Conservation (phyloP, 2,329 filamentous ascomycete genomes). For the Xylariaceae sp. region DNA sequence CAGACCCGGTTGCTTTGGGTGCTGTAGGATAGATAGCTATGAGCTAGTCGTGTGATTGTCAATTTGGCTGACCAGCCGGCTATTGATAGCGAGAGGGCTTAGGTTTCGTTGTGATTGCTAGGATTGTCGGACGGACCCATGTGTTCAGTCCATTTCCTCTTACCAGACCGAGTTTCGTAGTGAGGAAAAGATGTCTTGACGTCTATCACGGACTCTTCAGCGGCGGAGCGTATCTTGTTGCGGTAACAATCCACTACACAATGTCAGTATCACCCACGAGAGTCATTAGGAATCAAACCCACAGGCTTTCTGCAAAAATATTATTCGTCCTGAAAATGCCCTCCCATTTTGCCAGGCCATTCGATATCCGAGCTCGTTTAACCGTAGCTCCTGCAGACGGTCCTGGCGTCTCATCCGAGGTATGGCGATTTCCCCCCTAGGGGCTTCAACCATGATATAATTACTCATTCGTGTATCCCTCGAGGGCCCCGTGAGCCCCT, state of each 20-base stretch:
- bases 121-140: conserved; percentile 37
- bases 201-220: conserved; percentile 73
- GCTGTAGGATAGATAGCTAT: too few relatives aligned
- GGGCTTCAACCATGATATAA: conserved; percentile 52
- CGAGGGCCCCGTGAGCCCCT: conserved; percentile 36
- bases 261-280: conserved; percentile 16
- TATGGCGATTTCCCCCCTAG: conserved; percentile 67
- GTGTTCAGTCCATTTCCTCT: conserved; percentile 65
- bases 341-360: conserved; percentile 97
- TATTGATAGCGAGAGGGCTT: neutral
- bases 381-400: conserved; percentile 74
- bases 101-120: conserved; percentile 29
- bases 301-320: conserved; percentile 90
- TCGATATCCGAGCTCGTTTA: conserved; percentile 89
- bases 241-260: conserved; percentile 81
- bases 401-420: conserved; percentile 65
- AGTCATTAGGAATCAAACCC: conserved; percentile 41
- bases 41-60: too few relatives aligned
- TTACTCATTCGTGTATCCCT: conserved; percentile 33
- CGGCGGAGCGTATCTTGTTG: conserved; percentile 46
- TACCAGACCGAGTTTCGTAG: conserved; percentile 83
- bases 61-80: neutral
- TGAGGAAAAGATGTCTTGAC: conserved; percentile 69
- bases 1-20: too few relatives aligned
- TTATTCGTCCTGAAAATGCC: conserved; percentile 77